Evolutionary conservation across 371 early-diverging fungal genomes (phyloP).

Genomic region (Mucor mucedo): DNA sequence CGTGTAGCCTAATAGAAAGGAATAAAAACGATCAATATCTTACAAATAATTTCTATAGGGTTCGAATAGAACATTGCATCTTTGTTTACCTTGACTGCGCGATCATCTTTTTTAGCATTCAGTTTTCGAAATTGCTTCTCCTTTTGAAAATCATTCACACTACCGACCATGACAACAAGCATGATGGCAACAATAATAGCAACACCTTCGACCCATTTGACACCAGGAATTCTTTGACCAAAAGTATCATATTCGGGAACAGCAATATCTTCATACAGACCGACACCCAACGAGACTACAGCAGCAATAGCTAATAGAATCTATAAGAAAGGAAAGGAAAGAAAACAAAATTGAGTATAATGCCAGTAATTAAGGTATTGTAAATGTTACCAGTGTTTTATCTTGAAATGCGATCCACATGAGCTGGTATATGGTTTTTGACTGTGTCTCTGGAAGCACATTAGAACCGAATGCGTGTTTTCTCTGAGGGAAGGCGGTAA

Average conservation of each 20-base stretch:
- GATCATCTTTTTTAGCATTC: slow-evolving; percentile 84
- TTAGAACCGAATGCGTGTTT: slow-evolving; percentile 60
- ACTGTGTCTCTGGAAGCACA: slow-evolving; percentile 61
- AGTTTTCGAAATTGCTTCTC: slow-evolving; percentile 86
- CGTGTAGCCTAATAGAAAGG: slow-evolving; percentile 66
- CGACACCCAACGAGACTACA: slow-evolving; percentile 82
- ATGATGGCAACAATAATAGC: slow-evolving; percentile 82
- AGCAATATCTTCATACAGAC: slow-evolving; percentile 82
- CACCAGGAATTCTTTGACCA: slow-evolving; percentile 47
- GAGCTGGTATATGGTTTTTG: slow-evolving; percentile 66
- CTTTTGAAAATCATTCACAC: slow-evolving; percentile 87
- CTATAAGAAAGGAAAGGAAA: slow-evolving; percentile 13
- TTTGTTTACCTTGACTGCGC: slow-evolving; percentile 64
- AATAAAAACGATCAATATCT: background rate
- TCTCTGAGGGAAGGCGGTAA: slow-evolving; percentile 45
- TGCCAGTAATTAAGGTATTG: no score
- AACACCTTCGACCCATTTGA: slow-evolving; percentile 80
- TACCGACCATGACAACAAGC: slow-evolving; percentile 79
- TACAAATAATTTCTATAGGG: background rate
- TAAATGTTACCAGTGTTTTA: slow-evolving; percentile 65
- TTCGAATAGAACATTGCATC: background rate
- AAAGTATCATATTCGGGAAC: slow-evolving; percentile 41
- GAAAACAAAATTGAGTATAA: no score
- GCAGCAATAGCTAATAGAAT: slow-evolving; percentile 84
- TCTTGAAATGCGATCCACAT: slow-evolving; percentile 82